Evolutionary conservation across 2,329 filamentous ascomycete genomes (phyloP), one percentile per base, ranked within the genome.

Genomic region (Kalmusia sp.): DNA sequence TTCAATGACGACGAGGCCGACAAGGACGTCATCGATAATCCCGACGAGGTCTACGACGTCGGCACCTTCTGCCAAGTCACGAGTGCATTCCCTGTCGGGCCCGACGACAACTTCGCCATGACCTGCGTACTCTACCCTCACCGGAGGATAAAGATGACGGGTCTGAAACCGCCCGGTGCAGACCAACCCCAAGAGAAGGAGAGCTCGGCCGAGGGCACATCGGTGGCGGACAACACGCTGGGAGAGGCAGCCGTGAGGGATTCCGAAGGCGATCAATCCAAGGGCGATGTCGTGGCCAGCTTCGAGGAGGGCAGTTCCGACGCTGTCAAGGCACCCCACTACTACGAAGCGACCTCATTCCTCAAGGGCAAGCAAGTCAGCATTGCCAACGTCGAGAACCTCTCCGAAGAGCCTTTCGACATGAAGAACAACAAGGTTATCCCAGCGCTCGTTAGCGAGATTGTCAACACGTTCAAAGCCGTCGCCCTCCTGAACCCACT

Each of bases 21-120:
- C 72, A 91, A 92, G 70, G 96, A 99, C 74, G 86, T 96, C 43
- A 98, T 99, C 71, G 90, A 93, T 61, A 93, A 88, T 61, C 81
- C 89, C 24, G 89, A 93, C 57, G 95, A 99, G 67, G 93, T 99
- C 25, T 91, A 99, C 75, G 92, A 97, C 63, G 91, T 96, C 14
- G 95, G 95, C 57, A 95, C 97, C 1, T 99, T 99, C 73, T 96
- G 95, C 41, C 95, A 99, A 72, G 93, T 99, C 60, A 99, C 95
- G 1, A 97, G 93, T 70, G 91, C 92, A 2, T 98, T 98, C 70
- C 93, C 95, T 14, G 90, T 95, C 3, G 87, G 91, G 57, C 56
- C 61, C 3, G 92, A 92, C 12, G 92, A 96, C 65, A 89, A 93
- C 61, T 87, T 87, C 44, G 90, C 88, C 51, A 80, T 99, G 66